Conservation (phyloP, 2,329 filamentous ascomycete genomes). For the Eurotiales sp. region DNA sequence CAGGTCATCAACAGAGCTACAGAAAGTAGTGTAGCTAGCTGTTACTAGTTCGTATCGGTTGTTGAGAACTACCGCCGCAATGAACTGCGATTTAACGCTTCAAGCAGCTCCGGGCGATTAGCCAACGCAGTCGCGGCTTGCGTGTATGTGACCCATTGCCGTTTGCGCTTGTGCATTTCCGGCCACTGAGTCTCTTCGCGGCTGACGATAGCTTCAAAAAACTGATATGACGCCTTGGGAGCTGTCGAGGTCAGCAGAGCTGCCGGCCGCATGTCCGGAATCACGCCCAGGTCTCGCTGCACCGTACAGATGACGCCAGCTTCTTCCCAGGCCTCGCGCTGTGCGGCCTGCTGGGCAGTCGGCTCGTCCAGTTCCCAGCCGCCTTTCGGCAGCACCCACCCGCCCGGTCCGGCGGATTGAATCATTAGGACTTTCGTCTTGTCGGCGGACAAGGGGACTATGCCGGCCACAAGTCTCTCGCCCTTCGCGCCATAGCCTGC, state of each 20-base stretch:
- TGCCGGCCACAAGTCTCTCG: slow-evolving; percentile 90
- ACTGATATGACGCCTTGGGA: slow-evolving; percentile 62
- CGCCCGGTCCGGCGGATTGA: slow-evolving; percentile 83
- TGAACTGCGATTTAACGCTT: slow-evolving; percentile 79
- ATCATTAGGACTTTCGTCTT: slow-evolving; percentile 88
- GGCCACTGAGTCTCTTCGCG: slow-evolving; percentile 87
- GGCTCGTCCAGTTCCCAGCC: slow-evolving; percentile 96
- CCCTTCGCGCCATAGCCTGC: slow-evolving; percentile 89
- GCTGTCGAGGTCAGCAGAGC: slow-evolving; percentile 53
- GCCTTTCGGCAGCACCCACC: slow-evolving; percentile 96
- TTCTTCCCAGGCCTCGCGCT: slow-evolving; percentile 95
- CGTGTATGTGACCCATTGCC: slow-evolving; percentile 82
- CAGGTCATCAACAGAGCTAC: slow-evolving; percentile 15
- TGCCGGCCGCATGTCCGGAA: slow-evolving; percentile 69
- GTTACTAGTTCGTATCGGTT: neutral
- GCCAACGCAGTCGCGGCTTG: slow-evolving; percentile 76
- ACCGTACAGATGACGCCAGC: slow-evolving; percentile 85
- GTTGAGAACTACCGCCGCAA: slow-evolving; percentile 49
- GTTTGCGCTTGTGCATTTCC: slow-evolving; percentile 84
- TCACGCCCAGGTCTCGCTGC: slow-evolving; percentile 79
- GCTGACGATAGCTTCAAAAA: slow-evolving; percentile 78
- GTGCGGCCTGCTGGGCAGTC: slow-evolving; percentile 77
- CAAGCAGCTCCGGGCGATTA: slow-evolving; percentile 78
- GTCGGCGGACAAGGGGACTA: slow-evolving; percentile 84
- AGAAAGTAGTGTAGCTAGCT: slow-evolving; percentile 15